Evolutionary conservation across 2,329 filamentous ascomycete species (phyloP).

Genomic region (Trichoderma semiorbis): DNA sequence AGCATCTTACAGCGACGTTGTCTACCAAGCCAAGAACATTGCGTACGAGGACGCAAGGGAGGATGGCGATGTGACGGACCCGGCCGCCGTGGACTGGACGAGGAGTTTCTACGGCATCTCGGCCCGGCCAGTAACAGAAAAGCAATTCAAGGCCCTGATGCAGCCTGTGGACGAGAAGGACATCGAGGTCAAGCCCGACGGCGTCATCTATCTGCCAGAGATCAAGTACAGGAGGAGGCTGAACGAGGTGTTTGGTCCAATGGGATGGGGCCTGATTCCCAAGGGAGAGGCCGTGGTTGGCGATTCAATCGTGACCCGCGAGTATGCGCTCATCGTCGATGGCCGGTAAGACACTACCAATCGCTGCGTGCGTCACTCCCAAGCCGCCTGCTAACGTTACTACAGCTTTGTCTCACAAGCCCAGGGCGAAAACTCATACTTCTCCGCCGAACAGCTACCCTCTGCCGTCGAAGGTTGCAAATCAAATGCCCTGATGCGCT

Average conservation of each 20-base stretch:
- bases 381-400: background rate
- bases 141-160: slow-evolving; percentile 66
- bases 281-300: slow-evolving; percentile 81
- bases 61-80: slow-evolving; percentile 7
- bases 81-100: slow-evolving; percentile 65
- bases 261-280: slow-evolving; percentile 91
- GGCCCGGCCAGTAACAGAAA: slow-evolving; percentile 64
- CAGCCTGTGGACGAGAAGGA: slow-evolving; percentile 66
- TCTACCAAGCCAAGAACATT: slow-evolving; percentile 22
- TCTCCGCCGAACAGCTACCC: slow-evolving; percentile 82
- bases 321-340: slow-evolving; percentile 87
- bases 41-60: slow-evolving; percentile 17
- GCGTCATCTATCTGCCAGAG: slow-evolving; percentile 92
- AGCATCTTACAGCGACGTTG: slow-evolving; percentile 1
- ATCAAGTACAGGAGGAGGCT: slow-evolving; percentile 95
- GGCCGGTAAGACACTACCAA: slow-evolving; percentile 62
- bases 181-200: slow-evolving; percentile 96
- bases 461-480: slow-evolving; percentile 96
- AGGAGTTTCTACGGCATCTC: slow-evolving; percentile 79
- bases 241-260: slow-evolving; percentile 88
- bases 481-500: slow-evolving; percentile 95
- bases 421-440: slow-evolving; percentile 92
- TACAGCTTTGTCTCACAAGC: slow-evolving; percentile 83
- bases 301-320: slow-evolving; percentile 75
- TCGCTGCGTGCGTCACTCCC: background rate